Base-by-base conservation (phyloP, 352 stramenopile genomes). In the Achlya hypogyna region DNA sequence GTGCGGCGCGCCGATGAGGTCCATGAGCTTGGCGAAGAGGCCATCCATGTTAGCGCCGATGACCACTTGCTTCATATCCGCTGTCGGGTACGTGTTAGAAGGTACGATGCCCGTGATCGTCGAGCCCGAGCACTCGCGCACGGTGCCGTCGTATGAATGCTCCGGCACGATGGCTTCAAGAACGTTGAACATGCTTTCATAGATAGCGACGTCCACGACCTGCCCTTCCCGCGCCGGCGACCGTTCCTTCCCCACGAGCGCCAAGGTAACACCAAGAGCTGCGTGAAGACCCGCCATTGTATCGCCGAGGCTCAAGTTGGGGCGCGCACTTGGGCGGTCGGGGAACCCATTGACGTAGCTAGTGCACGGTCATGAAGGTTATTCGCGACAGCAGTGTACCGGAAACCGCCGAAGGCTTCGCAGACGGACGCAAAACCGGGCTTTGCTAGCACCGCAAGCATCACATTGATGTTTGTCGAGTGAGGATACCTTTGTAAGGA, bases 81-180 rank as follows among this genome's bases (percentile, higher is more conserved):
- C 75, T 29, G 77, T 89, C 51, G 81, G 73, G 75, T 96, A 96
- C 38, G 87, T 95, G 69, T 93, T 93, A 25, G 82, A 91, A 1
- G 86, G 86, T 16, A 95, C 86, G 42, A 95, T 94, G 49, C 86
- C 86, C 22, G 85, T 95, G 62, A 95, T 88, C 6, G 86, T 95
- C 5, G 85, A 93, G 2, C 86, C 86, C 0, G 86, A 95, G 60
- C 85, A 90, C 70, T 93, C 81, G 22, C 86, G 86, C 49, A 94
- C 68, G 12, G 81, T 74, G 5, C 85, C 84, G 0, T 83, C 79
- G 72, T 91, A 92, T 69, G 90, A 84, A 71, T 89, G 93, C 63
- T 95, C 86, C 28, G 82, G 81, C 51, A 95, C 74, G 9, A 93
- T 82, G 5, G 84, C 83, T 65, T 95, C 86, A 71, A 95, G 85